These are phyloP conservation scores for Diaporthe ilicicola DNA, from an alignment of 2,329 filamentous ascomycete genomes.

Conservation along the genomic window DNA sequence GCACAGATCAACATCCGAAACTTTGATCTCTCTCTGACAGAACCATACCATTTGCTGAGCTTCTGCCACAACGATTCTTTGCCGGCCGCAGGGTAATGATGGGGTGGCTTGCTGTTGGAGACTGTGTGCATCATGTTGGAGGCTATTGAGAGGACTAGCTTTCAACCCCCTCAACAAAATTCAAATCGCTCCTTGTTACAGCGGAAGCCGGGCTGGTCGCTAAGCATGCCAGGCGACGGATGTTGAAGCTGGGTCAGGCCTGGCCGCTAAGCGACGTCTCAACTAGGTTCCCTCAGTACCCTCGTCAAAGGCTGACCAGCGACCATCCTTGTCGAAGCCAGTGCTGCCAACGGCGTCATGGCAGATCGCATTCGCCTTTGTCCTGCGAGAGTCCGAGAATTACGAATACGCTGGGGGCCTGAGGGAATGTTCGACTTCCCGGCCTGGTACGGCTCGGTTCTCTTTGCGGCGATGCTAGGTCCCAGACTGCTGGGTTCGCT, in stretches of 20 bases:
- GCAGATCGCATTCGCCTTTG: not conserved
- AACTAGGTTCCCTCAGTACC: not conserved
- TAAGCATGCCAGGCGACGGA: not conserved
- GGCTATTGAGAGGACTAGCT: not conserved
- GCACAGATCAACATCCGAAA: conserved; percentile 8
- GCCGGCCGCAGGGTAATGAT: not conserved
- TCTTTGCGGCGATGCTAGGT: not conserved
- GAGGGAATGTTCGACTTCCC: not conserved
- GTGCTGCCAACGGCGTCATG: not conserved
- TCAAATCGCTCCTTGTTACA: not conserved
- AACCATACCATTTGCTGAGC: not conserved
- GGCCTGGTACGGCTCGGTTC: not conserved
- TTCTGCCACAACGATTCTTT: not conserved
- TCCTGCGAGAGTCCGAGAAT: not conserved
- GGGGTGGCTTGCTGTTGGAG: not conserved
- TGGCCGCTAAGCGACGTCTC: conserved; percentile 8
- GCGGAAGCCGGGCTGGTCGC: not conserved
- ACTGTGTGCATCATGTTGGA: not conserved
- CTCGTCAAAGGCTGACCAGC: not conserved
- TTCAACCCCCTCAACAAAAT: not conserved
- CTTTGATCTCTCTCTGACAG: not conserved
- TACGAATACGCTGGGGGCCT: not conserved
- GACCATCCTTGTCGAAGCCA: not conserved
- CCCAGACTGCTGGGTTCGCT: conserved; percentile 1
- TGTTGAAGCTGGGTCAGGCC: conserved; percentile 2